Conservation (phyloP, 495 filamentous ascomycete species). For the Paragyromitra xinjiangensis region DNA sequence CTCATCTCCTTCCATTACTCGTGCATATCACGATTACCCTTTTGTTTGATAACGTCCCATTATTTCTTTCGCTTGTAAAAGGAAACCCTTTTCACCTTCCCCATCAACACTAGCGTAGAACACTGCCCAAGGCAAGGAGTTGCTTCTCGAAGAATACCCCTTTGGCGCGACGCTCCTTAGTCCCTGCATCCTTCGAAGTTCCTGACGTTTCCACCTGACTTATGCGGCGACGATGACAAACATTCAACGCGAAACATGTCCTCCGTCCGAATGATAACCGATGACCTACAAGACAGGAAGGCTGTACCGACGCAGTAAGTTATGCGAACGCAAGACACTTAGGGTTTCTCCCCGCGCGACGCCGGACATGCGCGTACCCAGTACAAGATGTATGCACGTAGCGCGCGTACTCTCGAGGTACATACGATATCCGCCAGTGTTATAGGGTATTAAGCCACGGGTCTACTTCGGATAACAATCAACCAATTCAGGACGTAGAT, state of each 20-base stretch:
- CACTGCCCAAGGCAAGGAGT: background rate
- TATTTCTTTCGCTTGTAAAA: background rate
- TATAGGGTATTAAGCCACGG: slow-evolving; percentile 1
- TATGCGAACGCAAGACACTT: background rate
- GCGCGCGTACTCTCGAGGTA: slow-evolving; percentile 3
- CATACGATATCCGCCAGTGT: background rate
- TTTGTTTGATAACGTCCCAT: background rate
- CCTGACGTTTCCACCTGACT: background rate
- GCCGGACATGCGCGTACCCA: background rate
- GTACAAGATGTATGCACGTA: slow-evolving; percentile 4
- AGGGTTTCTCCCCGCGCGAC: background rate
- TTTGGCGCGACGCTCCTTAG: slow-evolving; percentile 14
- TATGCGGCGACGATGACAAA: background rate
- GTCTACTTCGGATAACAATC: slow-evolving; percentile 6
- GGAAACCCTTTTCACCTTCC: slow-evolving; percentile 30
- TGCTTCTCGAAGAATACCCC: slow-evolving; percentile 43
- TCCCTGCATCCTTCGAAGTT: slow-evolving; percentile 31
- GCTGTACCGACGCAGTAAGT: slow-evolving; percentile 18
- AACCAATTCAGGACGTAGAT: slow-evolving; percentile 11
- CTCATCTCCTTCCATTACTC: background rate
- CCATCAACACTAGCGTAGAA: slow-evolving; percentile 13
- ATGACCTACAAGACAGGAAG: slow-evolving; percentile 21
- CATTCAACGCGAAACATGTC: slow-evolving; percentile 14
- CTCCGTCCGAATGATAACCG: slow-evolving; percentile 15
- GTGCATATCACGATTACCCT: background rate